These are phyloP conservation scores for Rhodotorula kratochvilovae DNA, from an alignment of 768 basidiomycete genomes.

Conservation along the genomic window DNA sequence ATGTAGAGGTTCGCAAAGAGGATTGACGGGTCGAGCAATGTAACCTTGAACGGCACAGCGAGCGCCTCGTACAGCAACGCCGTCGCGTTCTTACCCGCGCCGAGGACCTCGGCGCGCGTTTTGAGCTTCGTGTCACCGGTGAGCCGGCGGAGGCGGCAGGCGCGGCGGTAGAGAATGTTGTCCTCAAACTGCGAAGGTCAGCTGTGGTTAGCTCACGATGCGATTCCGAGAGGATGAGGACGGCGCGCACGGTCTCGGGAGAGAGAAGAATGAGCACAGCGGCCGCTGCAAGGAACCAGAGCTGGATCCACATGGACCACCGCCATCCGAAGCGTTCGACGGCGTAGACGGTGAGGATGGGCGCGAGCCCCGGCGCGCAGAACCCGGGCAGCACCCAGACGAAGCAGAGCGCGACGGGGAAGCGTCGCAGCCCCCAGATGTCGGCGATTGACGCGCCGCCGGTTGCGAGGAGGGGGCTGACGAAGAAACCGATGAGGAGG, in stretches of 20 bases:
- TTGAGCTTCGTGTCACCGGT: conserved; percentile 45
- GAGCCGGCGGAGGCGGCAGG: conserved; percentile 45
- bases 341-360: conserved; percentile 45
- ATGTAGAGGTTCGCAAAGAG: conserved; percentile 31
- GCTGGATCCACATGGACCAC: conserved; percentile 47
- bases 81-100: fast-evolving
- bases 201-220: too few relatives aligned
- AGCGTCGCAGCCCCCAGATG: conserved; percentile 42
- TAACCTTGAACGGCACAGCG: conserved; percentile 30
- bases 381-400: conserved; percentile 42
- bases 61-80: conserved; percentile 19
- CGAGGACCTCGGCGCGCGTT: conserved; percentile 20
- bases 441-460: conserved; percentile 46
- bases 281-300: conserved; percentile 7
- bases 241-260: conserved; percentile 44
- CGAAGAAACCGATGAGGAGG: conserved; percentile 48
- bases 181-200: conserved; percentile 20
- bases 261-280: conserved; percentile 44
- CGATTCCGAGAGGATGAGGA: too few relatives aligned
- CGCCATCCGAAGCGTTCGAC: conserved; percentile 47
- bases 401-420: conserved; percentile 45
- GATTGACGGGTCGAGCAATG: conserved; percentile 32
- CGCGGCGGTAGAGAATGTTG: conserved; percentile 47
- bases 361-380: conserved; percentile 3
- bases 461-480: conserved; percentile 46